Evolutionary conservation across 2,329 filamentous ascomycete species (phyloP), one percentile per base, ranked within the genome.

Genomic region (Verticillium zaregamsianum): DNA sequence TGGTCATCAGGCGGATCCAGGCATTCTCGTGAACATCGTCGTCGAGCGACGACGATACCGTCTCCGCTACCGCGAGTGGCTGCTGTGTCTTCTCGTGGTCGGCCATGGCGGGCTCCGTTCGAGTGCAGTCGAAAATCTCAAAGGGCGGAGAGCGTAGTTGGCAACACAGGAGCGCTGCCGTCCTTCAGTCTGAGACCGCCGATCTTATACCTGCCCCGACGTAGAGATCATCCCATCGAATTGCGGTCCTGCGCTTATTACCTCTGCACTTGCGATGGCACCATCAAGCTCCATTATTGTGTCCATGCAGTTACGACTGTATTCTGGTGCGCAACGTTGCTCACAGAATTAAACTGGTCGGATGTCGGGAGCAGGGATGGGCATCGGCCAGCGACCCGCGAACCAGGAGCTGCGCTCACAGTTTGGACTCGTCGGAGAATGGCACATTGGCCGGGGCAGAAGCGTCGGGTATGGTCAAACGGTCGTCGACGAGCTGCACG

Each of bases 1-100:
- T 56, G 7, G 69, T 72, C 68, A 71, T 70, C 23, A 71, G 63
- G 12, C 61, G 65, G 25, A 72, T 67, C 71, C 71, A 73, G 5
- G 57, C 20, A 37, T 68, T 70, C 23, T 68, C 66, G 23, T 20
- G 11, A 20, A 49, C 39, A 14, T 58, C 57, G 12, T 49, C n/a
- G 7, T 49, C n/a, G 12, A 23, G 8, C 1, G 40, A 49, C 20
- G 40, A 20, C 23, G 20, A 6, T 2, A 5, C 40, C 40, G n/a
- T 49, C 40, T 49, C 40, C 7, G 40, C 40, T 12, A 49, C 20
- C 2, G 20, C 40, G 11, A n/a, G n/a, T 23, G 20, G 40, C 8
- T 49, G 40, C 20, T 20, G 40, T 14, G n/a, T 23, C 7, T 49
- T 49, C 9, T 49, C 40, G 12, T 49, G 40, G 20, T 49, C 40